Evolutionary conservation across 768 basidiomycete genomes (phyloP), one percentile per base, ranked within the genome.

Genomic region (Multifurca ochricompacta): DNA sequence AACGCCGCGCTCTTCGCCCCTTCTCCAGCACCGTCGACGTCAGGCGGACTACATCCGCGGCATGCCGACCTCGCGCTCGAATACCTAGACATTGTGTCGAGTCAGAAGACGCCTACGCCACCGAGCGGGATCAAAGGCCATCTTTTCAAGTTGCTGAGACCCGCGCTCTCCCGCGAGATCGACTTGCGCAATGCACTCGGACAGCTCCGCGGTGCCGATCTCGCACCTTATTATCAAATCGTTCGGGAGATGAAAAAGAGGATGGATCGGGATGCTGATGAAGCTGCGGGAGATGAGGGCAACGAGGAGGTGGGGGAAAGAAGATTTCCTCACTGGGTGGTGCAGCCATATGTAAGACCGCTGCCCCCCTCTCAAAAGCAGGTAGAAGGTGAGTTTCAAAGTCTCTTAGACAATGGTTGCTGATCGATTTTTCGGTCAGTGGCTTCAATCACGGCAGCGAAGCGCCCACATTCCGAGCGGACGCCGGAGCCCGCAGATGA

Each of bases 101-200:
- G 71, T 0, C 78, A 87, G 27, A 78, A 81, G 66, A 93, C 91
- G 11, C 73, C 74, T 6, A 93, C 93, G 14, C 64, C 77, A 3
- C 64, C 76, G 14, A 84, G 87, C 60, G 90, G 87, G 0, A 78
- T 97, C 61, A 95, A 95, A 64, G 85, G 90, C 0, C 95, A 99
- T 65, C 66, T 99, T 31, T 99, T 96, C 79, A 91, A 96, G 69
- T 68, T 99, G 31, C 78, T 96, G 71, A 82, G 85, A 0, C 91
- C 91, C 0, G 86, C 83, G 0, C 71, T 97, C 30, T 70, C 63
- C 19, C 66, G 72, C 46, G 81, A 90, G 61, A 73, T 69, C 2
- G 91, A 93, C 64, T 67, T 96, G 54, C 74, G 95, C 37, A 82
- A 89, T 53, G 71, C 71, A 63, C 69, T 97, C 18, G 88, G 89